phyloP scores from a whole-genome alignment of 1,284 basidiomycete genomes.

The Ustilago loliicola region DNA sequence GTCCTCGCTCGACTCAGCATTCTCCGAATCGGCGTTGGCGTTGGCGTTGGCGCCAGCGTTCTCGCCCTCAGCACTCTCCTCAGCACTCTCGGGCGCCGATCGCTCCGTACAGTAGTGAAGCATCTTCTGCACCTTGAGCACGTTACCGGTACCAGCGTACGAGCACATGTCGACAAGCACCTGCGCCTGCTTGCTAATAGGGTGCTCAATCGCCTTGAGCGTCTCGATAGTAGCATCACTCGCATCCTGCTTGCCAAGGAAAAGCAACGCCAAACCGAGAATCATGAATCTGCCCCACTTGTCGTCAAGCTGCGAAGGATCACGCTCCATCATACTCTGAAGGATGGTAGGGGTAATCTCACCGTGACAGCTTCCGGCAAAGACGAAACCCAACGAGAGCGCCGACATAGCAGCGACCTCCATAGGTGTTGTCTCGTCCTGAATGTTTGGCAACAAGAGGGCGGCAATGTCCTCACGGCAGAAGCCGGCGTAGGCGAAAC shows the following conservation, averaged over 20 bases:
- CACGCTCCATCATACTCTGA: constrained; percentile 84
- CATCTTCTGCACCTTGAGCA: constrained; percentile 92
- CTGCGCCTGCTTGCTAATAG: constrained; percentile 89
- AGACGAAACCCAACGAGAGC: constrained; percentile 92
- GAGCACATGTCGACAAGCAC: constrained; percentile 94
- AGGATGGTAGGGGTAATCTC: constrained; percentile 91
- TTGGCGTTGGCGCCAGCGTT: constrained; percentile 34
- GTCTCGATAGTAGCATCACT: constrained; percentile 96
- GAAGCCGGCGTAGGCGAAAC: constrained; percentile 93
- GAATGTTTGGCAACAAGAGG: constrained; percentile 65
- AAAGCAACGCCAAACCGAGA: constrained; percentile 89
- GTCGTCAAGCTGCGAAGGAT: constrained; percentile 63
- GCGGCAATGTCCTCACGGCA: constrained; percentile 83
- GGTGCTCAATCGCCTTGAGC: constrained; percentile 93
- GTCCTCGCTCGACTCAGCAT: constrained; percentile 25
- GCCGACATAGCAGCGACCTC: constrained; percentile 89
- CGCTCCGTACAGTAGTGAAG: constrained; percentile 95
- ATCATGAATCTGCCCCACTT: constrained; percentile 95
- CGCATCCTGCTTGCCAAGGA: constrained; percentile 77
- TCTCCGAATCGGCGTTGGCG: constrained; percentile 36
- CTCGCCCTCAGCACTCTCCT: constrained; percentile 59
- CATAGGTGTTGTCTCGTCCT: constrained; percentile 76
- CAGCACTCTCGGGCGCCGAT: constrained; percentile 74
- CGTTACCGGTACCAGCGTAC: constrained; percentile 95
- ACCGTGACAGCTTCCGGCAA: constrained; percentile 93